Percentiles rank a stretch among this genome's conserved stretches.
These are phyloP conservation scores for Lentinula guzmanii DNA, from an alignment of 768 basidiomycete genomes.

Conservation along the genomic window DNA sequence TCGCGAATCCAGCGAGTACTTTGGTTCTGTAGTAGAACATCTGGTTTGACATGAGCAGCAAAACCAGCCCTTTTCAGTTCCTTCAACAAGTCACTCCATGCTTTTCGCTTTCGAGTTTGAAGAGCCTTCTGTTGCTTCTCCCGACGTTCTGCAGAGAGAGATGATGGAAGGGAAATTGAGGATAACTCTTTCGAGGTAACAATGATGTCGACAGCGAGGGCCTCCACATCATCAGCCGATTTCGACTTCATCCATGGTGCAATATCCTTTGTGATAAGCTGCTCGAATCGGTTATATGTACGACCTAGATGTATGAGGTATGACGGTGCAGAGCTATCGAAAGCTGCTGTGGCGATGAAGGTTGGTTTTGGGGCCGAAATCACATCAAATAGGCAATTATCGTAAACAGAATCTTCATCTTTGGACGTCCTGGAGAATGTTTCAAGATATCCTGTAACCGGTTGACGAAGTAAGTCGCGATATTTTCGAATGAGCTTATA, in stretches of 20 bases:
- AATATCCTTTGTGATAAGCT: conserved; percentile 37
- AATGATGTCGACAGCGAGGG: conserved; percentile 59
- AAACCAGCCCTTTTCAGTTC: conserved; percentile 81
- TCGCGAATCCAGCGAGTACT: conserved; percentile 61
- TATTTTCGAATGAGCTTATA: conserved; percentile 91
- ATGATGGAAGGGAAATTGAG: conserved; percentile 32
- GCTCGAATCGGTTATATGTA: conserved; percentile 47
- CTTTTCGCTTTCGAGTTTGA: conserved; percentile 78
- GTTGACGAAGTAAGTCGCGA: conserved; percentile 80
- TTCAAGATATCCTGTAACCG: conserved; percentile 39
- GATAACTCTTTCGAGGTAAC: conserved; percentile 53
- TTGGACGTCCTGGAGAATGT: conserved; percentile 32
- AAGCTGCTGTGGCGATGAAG: not conserved
- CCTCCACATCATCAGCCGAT: conserved; percentile 41
- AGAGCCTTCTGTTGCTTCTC: conserved; percentile 68
- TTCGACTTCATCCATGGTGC: conserved; percentile 32
- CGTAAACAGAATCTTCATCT: conserved; percentile 9
- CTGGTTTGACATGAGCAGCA: conserved; percentile 63
- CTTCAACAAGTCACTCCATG: conserved; percentile 87
- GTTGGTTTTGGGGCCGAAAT: not conserved
- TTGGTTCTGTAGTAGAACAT: conserved; percentile 49
- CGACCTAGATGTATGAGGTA: conserved; percentile 24
- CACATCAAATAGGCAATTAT: not conserved
- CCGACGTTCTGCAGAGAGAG: conserved; percentile 40
- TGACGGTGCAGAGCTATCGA: not conserved